Percentiles rank a stretch among this genome's conserved stretches.
Conservation (phyloP, 805 yeast species). For the Suhomyces tanzawaensis region DNA sequence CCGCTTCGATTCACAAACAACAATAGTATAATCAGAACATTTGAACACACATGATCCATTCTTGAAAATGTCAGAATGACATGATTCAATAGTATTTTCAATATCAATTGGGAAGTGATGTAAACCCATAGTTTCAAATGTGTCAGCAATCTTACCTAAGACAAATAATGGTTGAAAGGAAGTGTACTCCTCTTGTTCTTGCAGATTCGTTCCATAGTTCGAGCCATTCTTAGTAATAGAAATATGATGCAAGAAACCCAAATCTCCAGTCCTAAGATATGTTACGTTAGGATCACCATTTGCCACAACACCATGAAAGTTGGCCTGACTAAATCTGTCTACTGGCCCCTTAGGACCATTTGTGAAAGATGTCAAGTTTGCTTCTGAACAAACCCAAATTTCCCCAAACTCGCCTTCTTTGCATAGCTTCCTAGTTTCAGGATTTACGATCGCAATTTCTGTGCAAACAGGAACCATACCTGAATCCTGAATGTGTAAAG, state of each 20-base stretch:
- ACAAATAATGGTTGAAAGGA: slow-evolving; percentile 78
- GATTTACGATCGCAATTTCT: slow-evolving; percentile 90
- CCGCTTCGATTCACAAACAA: slow-evolving; percentile 64
- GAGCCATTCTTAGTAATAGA: slow-evolving; percentile 40
- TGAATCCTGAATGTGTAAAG: slow-evolving; percentile 82
- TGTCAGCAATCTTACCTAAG: slow-evolving; percentile 78
- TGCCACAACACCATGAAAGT: slow-evolving; percentile 61
- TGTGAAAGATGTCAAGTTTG: slow-evolving; percentile 63
- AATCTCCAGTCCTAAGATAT: slow-evolving; percentile 87
- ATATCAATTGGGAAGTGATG: slow-evolving; percentile 88
- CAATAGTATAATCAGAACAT: slow-evolving; percentile 74
- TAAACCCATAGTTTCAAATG: slow-evolving; percentile 87
- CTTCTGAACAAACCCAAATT: slow-evolving; percentile 93
- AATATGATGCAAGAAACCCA: slow-evolving; percentile 86
- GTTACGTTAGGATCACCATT: slow-evolving; percentile 57
- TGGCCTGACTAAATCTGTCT: slow-evolving; percentile 48
- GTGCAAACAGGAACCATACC: slow-evolving; percentile 97
- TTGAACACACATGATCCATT: slow-evolving; percentile 67
- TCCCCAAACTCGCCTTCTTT: slow-evolving; percentile 93
- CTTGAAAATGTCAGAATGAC: slow-evolving; percentile 57
- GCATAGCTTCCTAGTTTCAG: slow-evolving; percentile 80
- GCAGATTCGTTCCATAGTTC: slow-evolving; percentile 24
- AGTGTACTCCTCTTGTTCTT: slow-evolving; percentile 19
- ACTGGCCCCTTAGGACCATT: slow-evolving; percentile 51
- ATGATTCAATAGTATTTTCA: slow-evolving; percentile 50